Evolutionary conservation across 2,329 filamentous ascomycete species (phyloP).

Genomic region (Claviceps cyperi): DNA sequence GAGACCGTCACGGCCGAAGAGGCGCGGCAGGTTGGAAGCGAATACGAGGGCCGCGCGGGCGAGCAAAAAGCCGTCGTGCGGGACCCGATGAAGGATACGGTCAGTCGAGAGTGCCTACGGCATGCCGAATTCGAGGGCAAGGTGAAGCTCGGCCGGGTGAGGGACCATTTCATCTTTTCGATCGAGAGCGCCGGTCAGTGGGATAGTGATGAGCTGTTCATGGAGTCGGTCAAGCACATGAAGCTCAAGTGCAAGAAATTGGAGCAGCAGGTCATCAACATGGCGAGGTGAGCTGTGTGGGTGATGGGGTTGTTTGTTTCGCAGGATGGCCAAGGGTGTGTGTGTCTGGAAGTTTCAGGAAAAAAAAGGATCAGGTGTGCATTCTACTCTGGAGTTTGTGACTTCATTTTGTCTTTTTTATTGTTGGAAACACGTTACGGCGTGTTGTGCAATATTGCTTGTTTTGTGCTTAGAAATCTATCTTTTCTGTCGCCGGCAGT

Average conservation of each 20-base stretch:
- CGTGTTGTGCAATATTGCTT: too few species aligned
- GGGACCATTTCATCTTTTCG: slow-evolving; percentile 95
- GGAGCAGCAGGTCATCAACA: slow-evolving; percentile 54
- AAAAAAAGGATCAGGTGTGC: neutral
- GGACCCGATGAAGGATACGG: slow-evolving; percentile 86
- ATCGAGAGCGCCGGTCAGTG: slow-evolving; percentile 93
- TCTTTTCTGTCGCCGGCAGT: too few species aligned
- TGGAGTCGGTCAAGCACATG: slow-evolving; percentile 73
- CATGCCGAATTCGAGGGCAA: slow-evolving; percentile 91
- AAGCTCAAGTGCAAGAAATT: slow-evolving; percentile 71
- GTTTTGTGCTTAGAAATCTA: too few species aligned
- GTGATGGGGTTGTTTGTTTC: neutral
- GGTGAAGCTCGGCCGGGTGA: slow-evolving; percentile 76
- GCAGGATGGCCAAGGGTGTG: too few species aligned
- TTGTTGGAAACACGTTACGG: neutral
- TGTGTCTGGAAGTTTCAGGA: too few species aligned
- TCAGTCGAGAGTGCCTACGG: slow-evolving; percentile 81
- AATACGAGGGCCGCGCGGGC: slow-evolving; percentile 59
- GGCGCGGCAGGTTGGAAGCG: slow-evolving; percentile 41
- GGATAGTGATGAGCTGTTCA: slow-evolving; percentile 83
- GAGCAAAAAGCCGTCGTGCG: slow-evolving; percentile 74
- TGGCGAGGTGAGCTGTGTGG: slow-evolving; percentile 32
- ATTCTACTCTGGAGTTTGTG: neutral
- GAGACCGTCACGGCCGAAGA: slow-evolving; percentile 58
- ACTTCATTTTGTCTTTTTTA: neutral